Evolutionary conservation across 2,329 filamentous ascomycete genomes (phyloP).

Genomic region (Pseudogymnoascus sp.): DNA sequence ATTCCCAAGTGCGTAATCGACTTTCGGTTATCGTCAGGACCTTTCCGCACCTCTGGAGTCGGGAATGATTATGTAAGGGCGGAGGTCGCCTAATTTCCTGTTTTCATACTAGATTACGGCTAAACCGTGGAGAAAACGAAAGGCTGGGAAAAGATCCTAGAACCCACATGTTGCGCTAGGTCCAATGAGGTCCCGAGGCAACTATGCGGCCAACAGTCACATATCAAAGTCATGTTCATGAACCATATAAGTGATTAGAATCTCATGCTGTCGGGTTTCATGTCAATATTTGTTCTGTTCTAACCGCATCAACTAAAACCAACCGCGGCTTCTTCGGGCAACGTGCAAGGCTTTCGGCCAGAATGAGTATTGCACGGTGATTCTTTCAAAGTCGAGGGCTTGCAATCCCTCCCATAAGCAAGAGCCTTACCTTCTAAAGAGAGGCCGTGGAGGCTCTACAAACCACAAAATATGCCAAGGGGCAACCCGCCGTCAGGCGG

Average conservation of each 20-base stretch:
- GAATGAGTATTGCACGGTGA: not conserved
- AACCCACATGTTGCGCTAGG: not conserved
- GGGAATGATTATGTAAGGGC: not conserved
- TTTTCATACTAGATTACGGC: not conserved
- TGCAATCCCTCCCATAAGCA: not conserved
- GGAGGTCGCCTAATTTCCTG: not conserved
- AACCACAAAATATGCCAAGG: not conserved
- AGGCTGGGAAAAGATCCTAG: not conserved
- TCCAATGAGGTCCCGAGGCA: not conserved
- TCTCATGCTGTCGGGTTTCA: not conserved
- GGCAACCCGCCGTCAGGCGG: not conserved
- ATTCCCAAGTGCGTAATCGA: not conserved
- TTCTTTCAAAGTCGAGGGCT: not conserved
- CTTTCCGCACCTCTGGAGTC: not conserved
- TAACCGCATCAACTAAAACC: no score
- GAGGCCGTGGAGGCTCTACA: not conserved
- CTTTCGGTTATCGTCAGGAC: conserved; percentile 1
- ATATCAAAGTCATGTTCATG: not conserved
- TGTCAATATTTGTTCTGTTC: not conserved
- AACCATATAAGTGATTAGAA: not conserved
- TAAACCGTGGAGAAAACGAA: not conserved
- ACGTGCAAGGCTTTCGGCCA: no score
- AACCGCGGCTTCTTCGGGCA: no score
- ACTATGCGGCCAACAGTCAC: not conserved
- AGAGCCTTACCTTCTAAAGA: not conserved